These are phyloP conservation scores for Mycena haematopus DNA, from an alignment of 768 basidiomycete species.

Conservation along the genomic window DNA sequence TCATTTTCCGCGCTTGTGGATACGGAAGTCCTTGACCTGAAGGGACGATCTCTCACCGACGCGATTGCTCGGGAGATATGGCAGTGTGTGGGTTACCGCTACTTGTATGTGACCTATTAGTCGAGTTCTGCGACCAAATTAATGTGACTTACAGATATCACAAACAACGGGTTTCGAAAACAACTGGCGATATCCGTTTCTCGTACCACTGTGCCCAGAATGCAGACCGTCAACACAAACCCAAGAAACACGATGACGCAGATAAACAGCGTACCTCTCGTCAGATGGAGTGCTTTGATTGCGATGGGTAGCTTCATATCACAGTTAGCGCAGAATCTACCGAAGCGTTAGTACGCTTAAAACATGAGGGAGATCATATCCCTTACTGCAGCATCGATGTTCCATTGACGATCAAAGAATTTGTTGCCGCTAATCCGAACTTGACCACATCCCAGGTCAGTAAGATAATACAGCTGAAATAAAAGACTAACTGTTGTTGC, in stretches of 20 bases:
- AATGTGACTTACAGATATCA: not conserved
- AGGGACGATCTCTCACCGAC: too few species aligned
- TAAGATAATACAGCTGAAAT: too few species aligned
- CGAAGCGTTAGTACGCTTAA: not conserved
- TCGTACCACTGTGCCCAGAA: constrained; percentile 14
- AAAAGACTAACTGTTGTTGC: not conserved
- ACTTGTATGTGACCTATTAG: too few species aligned
- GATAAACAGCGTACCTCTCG: constrained; percentile 9
- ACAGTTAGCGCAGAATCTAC: not conserved
- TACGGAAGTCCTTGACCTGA: too few species aligned
- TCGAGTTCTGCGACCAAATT: too few species aligned
- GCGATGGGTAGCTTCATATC: constrained; percentile 10
- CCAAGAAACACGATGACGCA: constrained; percentile 4
- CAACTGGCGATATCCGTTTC: too few species aligned
- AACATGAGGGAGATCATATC: not conserved
- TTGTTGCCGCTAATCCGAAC: not conserved
- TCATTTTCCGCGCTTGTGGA: too few species aligned
- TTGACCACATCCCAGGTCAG: constrained; percentile 9
- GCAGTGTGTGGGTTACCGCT: too few species aligned
- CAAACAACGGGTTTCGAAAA: not conserved
- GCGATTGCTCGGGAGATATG: too few species aligned
- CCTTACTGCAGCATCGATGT: constrained; percentile 2
- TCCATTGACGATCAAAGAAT: not conserved
- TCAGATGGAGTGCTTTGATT: not conserved
- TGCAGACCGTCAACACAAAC: not conserved